Evolutionary conservation across 805 yeast genomes (phyloP).

Genomic region (Wickerhamiella occidentalis): DNA sequence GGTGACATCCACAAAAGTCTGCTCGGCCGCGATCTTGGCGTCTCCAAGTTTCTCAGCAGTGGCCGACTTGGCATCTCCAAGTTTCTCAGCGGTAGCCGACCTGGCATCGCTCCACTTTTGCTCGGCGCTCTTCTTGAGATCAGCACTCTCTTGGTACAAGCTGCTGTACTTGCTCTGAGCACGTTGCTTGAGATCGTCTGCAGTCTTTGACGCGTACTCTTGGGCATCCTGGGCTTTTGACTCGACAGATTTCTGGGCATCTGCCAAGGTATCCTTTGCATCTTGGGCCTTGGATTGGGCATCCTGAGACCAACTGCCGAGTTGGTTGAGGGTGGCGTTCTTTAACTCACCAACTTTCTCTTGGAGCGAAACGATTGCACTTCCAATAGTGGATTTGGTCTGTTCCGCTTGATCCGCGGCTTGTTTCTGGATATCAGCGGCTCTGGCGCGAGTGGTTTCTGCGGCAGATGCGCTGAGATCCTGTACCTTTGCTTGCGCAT

Average conservation of each 20-base stretch:
- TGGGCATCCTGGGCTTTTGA: background rate
- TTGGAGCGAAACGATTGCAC: background rate
- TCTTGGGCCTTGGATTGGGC: background rate
- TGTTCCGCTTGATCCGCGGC: background rate
- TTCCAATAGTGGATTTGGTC: background rate
- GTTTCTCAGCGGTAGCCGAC: no score
- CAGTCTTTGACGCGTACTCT: background rate
- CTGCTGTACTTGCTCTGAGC: background rate
- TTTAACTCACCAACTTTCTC: background rate
- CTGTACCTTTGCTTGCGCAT: no score
- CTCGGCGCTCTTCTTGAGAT: background rate
- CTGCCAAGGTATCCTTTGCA: background rate
- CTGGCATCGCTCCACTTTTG: no score
- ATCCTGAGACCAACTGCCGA: background rate
- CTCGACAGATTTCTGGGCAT: background rate
- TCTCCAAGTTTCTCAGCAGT: background rate
- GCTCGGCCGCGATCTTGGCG: background rate
- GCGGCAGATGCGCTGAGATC: no score
- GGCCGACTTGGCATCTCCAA: background rate
- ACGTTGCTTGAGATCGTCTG: background rate
- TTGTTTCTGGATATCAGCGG: background rate
- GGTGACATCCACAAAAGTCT: no score
- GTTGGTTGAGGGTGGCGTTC: background rate
- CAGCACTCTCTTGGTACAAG: background rate
- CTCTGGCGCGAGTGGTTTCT: background rate